Evolutionary conservation across 2,329 filamentous ascomycete species (phyloP), one percentile per base, ranked within the genome.

Genomic region (Aspergillus sp.): DNA sequence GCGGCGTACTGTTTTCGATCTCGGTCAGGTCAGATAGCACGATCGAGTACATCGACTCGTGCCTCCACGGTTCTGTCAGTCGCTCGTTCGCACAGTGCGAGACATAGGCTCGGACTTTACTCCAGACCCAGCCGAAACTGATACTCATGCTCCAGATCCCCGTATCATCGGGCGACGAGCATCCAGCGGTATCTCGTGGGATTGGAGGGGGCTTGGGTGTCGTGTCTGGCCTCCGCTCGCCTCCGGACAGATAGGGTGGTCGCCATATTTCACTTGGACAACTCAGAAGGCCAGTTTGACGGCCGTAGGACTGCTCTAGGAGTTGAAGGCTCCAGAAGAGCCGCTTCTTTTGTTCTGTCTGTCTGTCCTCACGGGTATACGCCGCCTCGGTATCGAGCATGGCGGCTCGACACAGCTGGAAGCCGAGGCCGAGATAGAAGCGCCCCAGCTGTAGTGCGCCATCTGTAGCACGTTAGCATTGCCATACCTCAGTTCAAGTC

Each of bases 71-170:
- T 60, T 84, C 82, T 53, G 78, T 81, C 38, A 83, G 70, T 13
- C 79, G 77, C 54, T 82, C 81, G 34, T 75, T 77, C 0, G 82
- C 73, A 59, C 82, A 84, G 63, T 84, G 77, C 1, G 78, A 81
- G 0, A 84, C 80, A 56, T 84, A 84, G 25, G 77, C 65, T 28
- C 72, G 65, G 1, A 74, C 72, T 73, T 51, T 78, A 57, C 81
- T 83, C 82, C 82, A 84, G 4, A 84, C 79, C 81, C 82, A 83
- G 0, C 80, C 81, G 1, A 84, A 77, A 56, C 83, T 79, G 1
- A 82, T 74, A 5, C 79, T 78, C 9, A 81, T 77, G 57, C 81
- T 84, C 82, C 82, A 84, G 41, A 84, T 82, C 0, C 82, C 82
- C 0, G 79, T 75, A 38, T 83, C 81, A 3, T 70, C 72, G 0